Percentiles rank a stretch among this genome's conserved stretches.
These are phyloP conservation scores for Malassezia brasiliensis DNA, from an alignment of 1,284 basidiomycete genomes.

Conservation along the genomic window DNA sequence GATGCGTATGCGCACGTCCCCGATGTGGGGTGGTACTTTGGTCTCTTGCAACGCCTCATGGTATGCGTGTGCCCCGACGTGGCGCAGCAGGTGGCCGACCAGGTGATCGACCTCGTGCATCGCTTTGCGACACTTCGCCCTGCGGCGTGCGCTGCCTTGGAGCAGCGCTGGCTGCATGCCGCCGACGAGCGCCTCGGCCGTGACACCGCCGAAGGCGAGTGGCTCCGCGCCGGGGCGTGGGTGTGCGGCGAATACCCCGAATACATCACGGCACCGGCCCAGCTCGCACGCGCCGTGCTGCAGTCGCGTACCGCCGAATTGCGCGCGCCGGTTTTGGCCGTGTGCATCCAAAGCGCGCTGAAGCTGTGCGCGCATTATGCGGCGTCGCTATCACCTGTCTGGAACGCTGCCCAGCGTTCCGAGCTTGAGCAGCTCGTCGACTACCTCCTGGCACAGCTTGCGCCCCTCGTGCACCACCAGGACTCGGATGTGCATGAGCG, in stretches of 20 bases:
- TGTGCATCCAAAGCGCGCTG: conserved; percentile 61
- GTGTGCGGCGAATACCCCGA: conserved; percentile 81
- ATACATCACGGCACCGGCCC: conserved; percentile 38
- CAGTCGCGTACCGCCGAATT: conserved; percentile 7
- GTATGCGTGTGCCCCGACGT: conserved; percentile 60
- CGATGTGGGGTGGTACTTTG: conserved; percentile 95
- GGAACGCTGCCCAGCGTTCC: conserved; percentile 67
- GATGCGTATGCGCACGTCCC: conserved; percentile 75
- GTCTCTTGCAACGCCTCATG: conserved; percentile 60
- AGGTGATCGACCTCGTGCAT: conserved; percentile 72
- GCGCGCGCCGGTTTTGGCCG: conserved; percentile 5
- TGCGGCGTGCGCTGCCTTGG: conserved; percentile 67
- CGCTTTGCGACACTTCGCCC: not conserved
- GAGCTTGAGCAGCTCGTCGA: conserved; percentile 58
- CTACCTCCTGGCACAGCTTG: conserved; percentile 57
- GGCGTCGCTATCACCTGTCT: conserved; percentile 61
- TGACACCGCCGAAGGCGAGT: conserved; percentile 51
- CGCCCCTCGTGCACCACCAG: conserved; percentile 51
- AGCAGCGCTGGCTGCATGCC: conserved; percentile 28
- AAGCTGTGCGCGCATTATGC: conserved; percentile 83
- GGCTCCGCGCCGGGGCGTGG: conserved; percentile 85
- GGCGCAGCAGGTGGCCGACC: conserved; percentile 64
- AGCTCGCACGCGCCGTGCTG: conserved; percentile 54
- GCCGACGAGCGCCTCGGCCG: conserved; percentile 57
- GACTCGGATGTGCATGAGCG: conserved; percentile 86